phyloP scores from a whole-genome alignment of 306 rosid species.

The Pyrus bretschneideri region DNA sequence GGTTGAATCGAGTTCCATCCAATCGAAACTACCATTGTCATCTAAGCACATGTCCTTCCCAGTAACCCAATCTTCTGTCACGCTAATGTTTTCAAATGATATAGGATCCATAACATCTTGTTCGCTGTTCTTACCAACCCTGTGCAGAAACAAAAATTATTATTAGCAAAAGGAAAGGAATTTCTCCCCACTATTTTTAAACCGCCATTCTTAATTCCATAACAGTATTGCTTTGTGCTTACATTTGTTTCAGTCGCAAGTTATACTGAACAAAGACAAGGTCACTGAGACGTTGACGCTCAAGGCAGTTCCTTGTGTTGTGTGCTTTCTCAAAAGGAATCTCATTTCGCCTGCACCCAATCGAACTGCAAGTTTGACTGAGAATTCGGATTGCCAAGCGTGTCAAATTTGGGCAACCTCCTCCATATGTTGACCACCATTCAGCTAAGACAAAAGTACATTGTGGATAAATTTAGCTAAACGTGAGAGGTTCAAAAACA shows the following conservation, averaged over 20 bases:
- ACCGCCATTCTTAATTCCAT: conserved; percentile 14
- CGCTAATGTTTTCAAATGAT: conserved; percentile 39
- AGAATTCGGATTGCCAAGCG: conserved; percentile 79
- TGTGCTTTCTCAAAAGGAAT: conserved; percentile 47
- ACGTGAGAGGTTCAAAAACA: background rate
- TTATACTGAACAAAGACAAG: conserved; percentile 63
- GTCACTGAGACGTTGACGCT: conserved; percentile 74
- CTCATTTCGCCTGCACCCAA: conserved; percentile 44
- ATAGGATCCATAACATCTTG: conserved; percentile 55
- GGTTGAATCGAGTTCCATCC: conserved; percentile 60
- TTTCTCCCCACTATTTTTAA: conserved; percentile 2
- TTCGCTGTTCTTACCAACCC: conserved; percentile 42
- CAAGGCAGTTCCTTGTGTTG: conserved; percentile 55
- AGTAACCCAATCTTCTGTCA: conserved; percentile 65
- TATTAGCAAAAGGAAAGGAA: conserved; percentile 7
- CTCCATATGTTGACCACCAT: conserved; percentile 97
- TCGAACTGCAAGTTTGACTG: conserved; percentile 68
- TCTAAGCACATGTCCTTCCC: conserved; percentile 43
- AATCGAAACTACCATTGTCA: conserved; percentile 49
- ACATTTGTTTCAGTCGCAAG: conserved; percentile 35
- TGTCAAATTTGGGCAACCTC: conserved; percentile 80
- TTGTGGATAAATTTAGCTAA: conserved; percentile 7
- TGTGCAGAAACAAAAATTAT: conserved; percentile 24
- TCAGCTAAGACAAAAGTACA: conserved; percentile 51
- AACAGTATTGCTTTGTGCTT: conserved; percentile 10